Evolutionary conservation across 345 rosid genomes (phyloP), one percentile per base, ranked within the genome.

Genomic region (Psidium guajava): DNA sequence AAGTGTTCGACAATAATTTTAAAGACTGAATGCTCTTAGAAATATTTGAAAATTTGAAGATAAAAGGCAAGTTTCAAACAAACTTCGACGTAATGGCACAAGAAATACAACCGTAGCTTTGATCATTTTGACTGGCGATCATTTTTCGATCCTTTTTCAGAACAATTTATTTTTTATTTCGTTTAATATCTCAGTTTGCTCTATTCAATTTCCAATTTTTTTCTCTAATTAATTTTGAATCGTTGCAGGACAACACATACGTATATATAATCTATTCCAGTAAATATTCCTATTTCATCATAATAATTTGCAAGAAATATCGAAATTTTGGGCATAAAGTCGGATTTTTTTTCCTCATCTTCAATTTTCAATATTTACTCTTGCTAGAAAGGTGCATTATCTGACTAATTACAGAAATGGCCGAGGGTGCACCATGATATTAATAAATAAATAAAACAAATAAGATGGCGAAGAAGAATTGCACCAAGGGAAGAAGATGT

Each of bases 21-120:
- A 36, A 36, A 36, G 36, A 36, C 36, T 36, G 36, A 36, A 3
- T 36, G 36, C 36, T 36, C 36, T 36, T 36, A 36, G 3, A 36
- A 36, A 36, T 36, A 36, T 36, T 36, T 36, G 36, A 36, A 36
- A 36, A 36, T 36, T 36, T 64, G 22, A 64, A 28, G 22, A 64
- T 28, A 28, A 28, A 53, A 28, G 11, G 36, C 42, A 1, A 64
- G 5, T 64, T 28, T 64, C 42, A 4, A 28, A 28, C 36, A 0
- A 15, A 64, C 42, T 64, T 0, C 7, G 1, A 64, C 0, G 0
- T 64, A 28, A 28, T 64, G 0, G 11, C 42, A 64, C 6, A 0
- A 15, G 42, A 64, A 28, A 28, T 64, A 16, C 42, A 28, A 64
- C 8, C 8, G 7, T 8, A 15, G 3, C 16, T 64, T 28, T 16